Percentiles rank a stretch among this genome's conserved stretches.
Evolutionary conservation across 164 flowering plant genomes (phyloP).

Genomic region (Vitis riparia): DNA sequence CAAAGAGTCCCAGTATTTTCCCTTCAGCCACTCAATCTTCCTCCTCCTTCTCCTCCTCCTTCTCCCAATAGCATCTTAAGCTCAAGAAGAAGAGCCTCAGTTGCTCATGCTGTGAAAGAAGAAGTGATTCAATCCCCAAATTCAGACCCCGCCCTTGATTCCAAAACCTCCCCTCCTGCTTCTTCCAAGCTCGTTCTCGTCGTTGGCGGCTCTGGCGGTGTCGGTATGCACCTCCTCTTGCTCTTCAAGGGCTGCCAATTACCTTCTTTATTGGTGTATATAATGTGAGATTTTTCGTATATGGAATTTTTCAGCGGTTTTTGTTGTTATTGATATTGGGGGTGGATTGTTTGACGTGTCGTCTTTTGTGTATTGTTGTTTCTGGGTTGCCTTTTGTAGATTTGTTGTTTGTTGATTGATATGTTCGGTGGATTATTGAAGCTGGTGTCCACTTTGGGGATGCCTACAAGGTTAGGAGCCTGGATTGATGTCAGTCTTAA

Average conservation of each 20-base stretch:
- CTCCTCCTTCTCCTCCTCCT: constrained; percentile 1
- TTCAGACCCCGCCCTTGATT: constrained; percentile 27
- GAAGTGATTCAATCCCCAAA: constrained; percentile 33
- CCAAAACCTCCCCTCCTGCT: constrained; percentile 25
- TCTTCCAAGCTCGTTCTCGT: constrained; percentile 90
- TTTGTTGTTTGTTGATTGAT: too few species aligned
- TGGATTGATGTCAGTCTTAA: too few species aligned
- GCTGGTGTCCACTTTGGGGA: too few species aligned
- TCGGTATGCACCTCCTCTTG: constrained; percentile 45
- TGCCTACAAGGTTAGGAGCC: too few species aligned
- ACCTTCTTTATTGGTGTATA: neutral
- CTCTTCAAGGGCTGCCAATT: neutral
- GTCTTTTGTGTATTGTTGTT: too few species aligned
- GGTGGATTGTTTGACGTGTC: too few species aligned
- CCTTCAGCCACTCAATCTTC: constrained; percentile 16
- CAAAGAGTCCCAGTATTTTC: constrained; percentile 17
- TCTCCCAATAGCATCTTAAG: constrained; percentile 20
- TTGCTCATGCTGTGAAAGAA: constrained; percentile 41
- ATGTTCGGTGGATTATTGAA: too few species aligned
- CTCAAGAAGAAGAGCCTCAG: constrained; percentile 10
- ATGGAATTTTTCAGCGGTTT: too few species aligned
- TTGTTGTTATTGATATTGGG: too few species aligned
- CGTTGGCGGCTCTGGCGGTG: constrained; percentile 92
- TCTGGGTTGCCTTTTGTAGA: too few species aligned
- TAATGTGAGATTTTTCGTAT: too few species aligned